phyloP scores from a whole-genome alignment of 2,329 filamentous ascomycete species.

The Sporothrix sp. region DNA sequence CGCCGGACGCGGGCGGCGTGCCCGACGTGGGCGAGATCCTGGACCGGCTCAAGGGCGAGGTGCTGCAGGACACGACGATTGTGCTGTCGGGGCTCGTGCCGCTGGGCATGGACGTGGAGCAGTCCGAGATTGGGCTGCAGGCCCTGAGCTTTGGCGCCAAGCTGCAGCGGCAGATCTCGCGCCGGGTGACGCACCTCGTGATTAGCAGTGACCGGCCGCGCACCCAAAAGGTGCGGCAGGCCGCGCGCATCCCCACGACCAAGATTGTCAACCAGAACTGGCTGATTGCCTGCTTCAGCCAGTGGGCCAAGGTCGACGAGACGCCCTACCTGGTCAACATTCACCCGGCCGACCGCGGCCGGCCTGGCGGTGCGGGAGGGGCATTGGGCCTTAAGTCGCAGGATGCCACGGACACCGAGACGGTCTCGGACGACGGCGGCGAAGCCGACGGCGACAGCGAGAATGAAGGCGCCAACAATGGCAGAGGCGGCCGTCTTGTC shows the following conservation, averaged over 20 bases:
- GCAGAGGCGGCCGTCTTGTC: constrained; percentile 23
- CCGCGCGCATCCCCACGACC: constrained; percentile 66
- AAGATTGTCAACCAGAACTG: constrained; percentile 89
- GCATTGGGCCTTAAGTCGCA: no score
- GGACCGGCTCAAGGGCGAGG: constrained; percentile 65
- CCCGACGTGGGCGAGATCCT: constrained; percentile 85
- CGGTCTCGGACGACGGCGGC: constrained; percentile 23
- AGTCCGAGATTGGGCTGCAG: constrained; percentile 80
- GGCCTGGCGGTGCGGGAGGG: constrained; percentile 20
- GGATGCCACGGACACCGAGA: constrained; percentile 22
- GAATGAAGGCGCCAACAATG: constrained; percentile 23
- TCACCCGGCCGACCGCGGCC: constrained; percentile 53
- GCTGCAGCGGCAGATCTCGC: constrained; percentile 46
- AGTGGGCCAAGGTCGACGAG: constrained; percentile 76
- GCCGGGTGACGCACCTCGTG: constrained; percentile 63
- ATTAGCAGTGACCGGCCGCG: constrained; percentile 61
- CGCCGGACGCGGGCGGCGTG: constrained; percentile 23
- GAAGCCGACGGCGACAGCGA: constrained; percentile 19
- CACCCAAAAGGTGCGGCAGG: constrained; percentile 85
- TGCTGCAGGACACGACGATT: constrained; percentile 65
- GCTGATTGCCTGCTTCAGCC: constrained; percentile 74
- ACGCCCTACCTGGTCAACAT: constrained; percentile 67
- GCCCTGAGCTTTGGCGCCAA: constrained; percentile 75
- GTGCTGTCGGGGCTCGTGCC: constrained; percentile 89
- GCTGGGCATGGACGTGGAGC: constrained; percentile 65